Conservation (phyloP, 805 yeast species). For the Naumovozyma dairenensis region DNA sequence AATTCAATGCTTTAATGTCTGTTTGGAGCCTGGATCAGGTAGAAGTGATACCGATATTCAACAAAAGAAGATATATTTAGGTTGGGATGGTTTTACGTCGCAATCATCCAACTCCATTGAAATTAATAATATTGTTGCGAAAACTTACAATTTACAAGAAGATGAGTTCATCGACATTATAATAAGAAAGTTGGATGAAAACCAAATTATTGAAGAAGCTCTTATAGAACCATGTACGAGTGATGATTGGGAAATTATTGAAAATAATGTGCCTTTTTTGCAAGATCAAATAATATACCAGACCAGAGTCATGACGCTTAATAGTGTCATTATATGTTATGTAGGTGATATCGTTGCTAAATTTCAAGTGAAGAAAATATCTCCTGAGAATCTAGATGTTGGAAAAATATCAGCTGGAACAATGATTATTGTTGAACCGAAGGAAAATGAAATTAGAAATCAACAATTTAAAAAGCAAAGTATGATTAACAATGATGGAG, state of each 20-base stretch:
- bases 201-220: slow-evolving; percentile 40
- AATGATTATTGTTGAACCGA: slow-evolving; percentile 74
- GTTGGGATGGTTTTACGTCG: slow-evolving; percentile 21
- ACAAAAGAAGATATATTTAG: slow-evolving; percentile 6
- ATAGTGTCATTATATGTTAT: slow-evolving; percentile 56
- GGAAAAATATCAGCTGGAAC: slow-evolving; percentile 54
- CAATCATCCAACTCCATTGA: too few relatives aligned
- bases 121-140: neutral
- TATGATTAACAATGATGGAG: neutral
- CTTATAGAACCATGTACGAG: slow-evolving; percentile 68
- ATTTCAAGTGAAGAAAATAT: slow-evolving; percentile 41
- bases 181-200: neutral
- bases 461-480: slow-evolving; percentile 5
- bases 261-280: slow-evolving; percentile 64
- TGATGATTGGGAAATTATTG: slow-evolving; percentile 87
- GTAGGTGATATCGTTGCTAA: slow-evolving; percentile 55
- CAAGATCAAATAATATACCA: slow-evolving; percentile 72
- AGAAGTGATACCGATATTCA: slow-evolving; percentile 1
- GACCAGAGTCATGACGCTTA: slow-evolving; percentile 58
- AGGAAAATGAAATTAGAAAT: slow-evolving; percentile 29
- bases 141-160: slow-evolving; percentile 6
- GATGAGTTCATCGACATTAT: too few relatives aligned
- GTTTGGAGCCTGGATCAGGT: slow-evolving; percentile 4
- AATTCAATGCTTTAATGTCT: slow-evolving; percentile 19
- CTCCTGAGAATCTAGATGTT: slow-evolving; percentile 30